Evolutionary conservation across 1,284 basidiomycete species (phyloP), one percentile per base, ranked within the genome.

Genomic region (Kwoniella shivajii): DNA sequence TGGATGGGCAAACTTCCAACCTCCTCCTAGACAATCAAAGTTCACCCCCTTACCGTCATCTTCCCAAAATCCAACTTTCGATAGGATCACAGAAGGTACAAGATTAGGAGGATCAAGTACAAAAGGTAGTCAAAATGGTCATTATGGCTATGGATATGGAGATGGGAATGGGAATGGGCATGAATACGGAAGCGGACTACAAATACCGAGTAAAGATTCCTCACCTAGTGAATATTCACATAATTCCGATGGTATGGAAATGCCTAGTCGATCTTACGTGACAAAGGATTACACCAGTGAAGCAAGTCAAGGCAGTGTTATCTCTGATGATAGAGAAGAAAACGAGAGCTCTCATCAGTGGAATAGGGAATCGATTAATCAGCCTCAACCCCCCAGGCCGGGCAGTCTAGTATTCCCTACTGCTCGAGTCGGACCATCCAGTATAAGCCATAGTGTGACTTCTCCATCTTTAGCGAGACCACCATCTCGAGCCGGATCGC

Each of bases 1-100:
- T 41, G 74, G 74, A 13, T 76, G 71, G 69, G 65, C 64, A 1
- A 64, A 71, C 0, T 74, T 75, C 52, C 74, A 74, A n/a, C 60
- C 63, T 18, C 60, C 60, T 26, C 57, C 61, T 7, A 60, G 71
- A 16, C 68, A 71, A n/a, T 71, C 71, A 0, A 66, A 63, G 18
- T 74, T 71, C 36, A 71, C 67, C 1, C 69, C 73, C 4, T 58
- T 74, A 1, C 74, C 74, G 13, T 30, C 55, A 5, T 59, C 68
- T 5, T 64, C 61, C n/a, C 59, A 57, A 31, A 62, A 66, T 6
- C 36, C 55, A 29, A 66, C 64, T 13, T 73, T 71, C 46, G 66
- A 71, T 41, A 46, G 46, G n/a, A 57, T 71, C 22, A 50, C 67
- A 11, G 51, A 56, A 36, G 62, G 47, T n/a, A 29, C 51, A 5